A percentile compares a stretch with the other conserved stretches of the same genome.
phyloP scores from a whole-genome alignment of 352 stramenopile genomes.

The Peronosclerospora sorghi region DNA sequence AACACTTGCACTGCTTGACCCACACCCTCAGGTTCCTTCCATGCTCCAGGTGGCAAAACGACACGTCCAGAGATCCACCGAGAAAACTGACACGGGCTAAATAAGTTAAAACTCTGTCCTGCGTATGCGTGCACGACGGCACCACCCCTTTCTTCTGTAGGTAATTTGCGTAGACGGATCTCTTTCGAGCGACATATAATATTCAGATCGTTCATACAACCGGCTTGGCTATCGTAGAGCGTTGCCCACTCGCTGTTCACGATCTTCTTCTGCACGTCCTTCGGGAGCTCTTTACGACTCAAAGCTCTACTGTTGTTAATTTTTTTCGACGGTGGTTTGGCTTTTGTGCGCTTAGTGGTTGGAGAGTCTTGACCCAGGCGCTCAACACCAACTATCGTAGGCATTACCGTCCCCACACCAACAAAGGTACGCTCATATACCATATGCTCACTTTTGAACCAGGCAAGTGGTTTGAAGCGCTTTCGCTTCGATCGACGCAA shows the following conservation, averaged over 20 bases:
- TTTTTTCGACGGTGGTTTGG: slow-evolving; percentile 23
- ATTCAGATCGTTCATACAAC: slow-evolving; percentile 64
- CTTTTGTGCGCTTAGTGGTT: slow-evolving; percentile 29
- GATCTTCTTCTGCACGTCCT: slow-evolving; percentile 40
- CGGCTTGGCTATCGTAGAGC: slow-evolving; percentile 46
- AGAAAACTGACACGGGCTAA: slow-evolving; percentile 49
- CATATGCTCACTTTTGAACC: slow-evolving; percentile 84
- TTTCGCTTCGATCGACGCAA: slow-evolving; percentile 66
- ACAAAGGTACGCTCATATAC: slow-evolving; percentile 76
- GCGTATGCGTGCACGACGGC: slow-evolving; percentile 43
- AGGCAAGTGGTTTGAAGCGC: slow-evolving; percentile 76
- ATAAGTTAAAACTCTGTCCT: slow-evolving; percentile 84
- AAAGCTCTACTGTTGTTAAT: slow-evolving; percentile 30
- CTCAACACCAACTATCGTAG: slow-evolving; percentile 65
- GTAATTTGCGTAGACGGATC: slow-evolving; percentile 66
- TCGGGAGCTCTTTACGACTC: slow-evolving; percentile 32
- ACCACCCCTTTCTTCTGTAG: slow-evolving; percentile 35
- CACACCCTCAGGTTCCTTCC: slow-evolving; percentile 93
- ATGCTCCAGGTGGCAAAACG: slow-evolving; percentile 84
- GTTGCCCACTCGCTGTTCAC: slow-evolving; percentile 63
- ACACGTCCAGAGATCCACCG: slow-evolving; percentile 88
- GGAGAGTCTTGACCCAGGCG: slow-evolving; percentile 47
- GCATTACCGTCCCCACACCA: slow-evolving; percentile 71
- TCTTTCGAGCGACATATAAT: slow-evolving; percentile 65
- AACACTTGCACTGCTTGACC: slow-evolving; percentile 91